Evolutionary conservation across 495 filamentous ascomycete species (phyloP).

Genomic region (Chaetomium fimeti): DNA sequence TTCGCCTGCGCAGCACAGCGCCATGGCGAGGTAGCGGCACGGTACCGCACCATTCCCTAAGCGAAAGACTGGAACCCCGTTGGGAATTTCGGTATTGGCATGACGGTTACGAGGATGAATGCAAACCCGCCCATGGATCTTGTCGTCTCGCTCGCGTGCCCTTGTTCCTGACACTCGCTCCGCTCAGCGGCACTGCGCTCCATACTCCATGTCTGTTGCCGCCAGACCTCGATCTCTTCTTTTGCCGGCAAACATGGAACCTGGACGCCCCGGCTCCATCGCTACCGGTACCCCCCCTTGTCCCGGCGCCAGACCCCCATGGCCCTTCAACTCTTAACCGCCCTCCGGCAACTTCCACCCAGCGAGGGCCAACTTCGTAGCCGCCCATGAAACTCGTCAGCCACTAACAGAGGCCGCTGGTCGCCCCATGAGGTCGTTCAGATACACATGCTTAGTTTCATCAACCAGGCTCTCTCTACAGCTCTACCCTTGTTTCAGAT

Average conservation of each 20-base stretch:
- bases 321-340: constrained; percentile 39
- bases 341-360: constrained; percentile 39
- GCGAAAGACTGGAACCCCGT: constrained; percentile 12
- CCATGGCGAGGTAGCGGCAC: constrained; percentile 23
- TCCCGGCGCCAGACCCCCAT: constrained; percentile 18
- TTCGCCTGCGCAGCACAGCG: constrained; percentile 6
- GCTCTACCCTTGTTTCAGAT: constrained; percentile 49
- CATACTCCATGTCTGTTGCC: constrained; percentile 10
- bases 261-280: background rate
- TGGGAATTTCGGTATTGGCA: constrained; percentile 9
- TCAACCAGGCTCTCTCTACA: constrained; percentile 37
- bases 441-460: constrained; percentile 53
- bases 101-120: constrained; percentile 10
- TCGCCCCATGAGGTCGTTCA: constrained; percentile 44
- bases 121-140: too few relatives aligned
- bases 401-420: constrained; percentile 48
- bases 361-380: constrained; percentile 38
- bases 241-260: constrained; percentile 12
- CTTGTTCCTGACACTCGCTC: background rate
- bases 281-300: constrained; percentile 13
- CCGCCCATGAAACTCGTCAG: constrained; percentile 47
- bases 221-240: constrained; percentile 6
- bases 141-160: background rate
- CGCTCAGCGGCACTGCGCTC: background rate
- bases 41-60: constrained; percentile 23